A percentile compares a stretch with the other conserved stretches of the same genome.
These are phyloP conservation scores for Diddensiella caesifluorescens DNA, from an alignment of 805 yeast species.

Conservation along the genomic window DNA sequence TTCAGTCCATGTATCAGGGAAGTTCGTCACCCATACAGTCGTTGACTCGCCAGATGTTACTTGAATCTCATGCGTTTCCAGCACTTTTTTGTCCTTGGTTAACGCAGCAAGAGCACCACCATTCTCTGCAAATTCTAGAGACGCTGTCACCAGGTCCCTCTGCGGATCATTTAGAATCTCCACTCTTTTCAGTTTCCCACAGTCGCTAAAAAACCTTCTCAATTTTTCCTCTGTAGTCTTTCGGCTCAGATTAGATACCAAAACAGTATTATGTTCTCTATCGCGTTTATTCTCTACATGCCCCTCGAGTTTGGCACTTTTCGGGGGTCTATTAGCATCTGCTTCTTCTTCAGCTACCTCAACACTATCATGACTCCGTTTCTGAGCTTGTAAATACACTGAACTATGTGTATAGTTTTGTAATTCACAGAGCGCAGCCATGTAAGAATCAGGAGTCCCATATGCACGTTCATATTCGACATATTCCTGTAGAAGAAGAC, in stretches of 20 bases:
- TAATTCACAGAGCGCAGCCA: too few species aligned
- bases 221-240: constrained; percentile 39
- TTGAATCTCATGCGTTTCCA: constrained; percentile 40
- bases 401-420: too few species aligned
- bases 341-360: not conserved
- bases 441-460: too few species aligned
- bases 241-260: constrained; percentile 46
- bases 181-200: constrained; percentile 49
- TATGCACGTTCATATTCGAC: not conserved
- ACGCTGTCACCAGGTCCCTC: constrained; percentile 36
- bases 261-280: constrained; percentile 55
- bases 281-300: constrained; percentile 36
- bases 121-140: constrained; percentile 52
- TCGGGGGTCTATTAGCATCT: constrained; percentile 9
- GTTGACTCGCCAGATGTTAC: constrained; percentile 44
- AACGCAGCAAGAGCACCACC: constrained; percentile 51
- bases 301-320: constrained; percentile 12
- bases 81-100: constrained; percentile 49
- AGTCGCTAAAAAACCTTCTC: constrained; percentile 46
- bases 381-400: not conserved
- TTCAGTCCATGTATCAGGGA: constrained; percentile 50
- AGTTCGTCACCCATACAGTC: constrained; percentile 71
- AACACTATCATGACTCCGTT: not conserved
- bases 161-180: constrained; percentile 16
- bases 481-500: not conserved